Percentiles rank a stretch among this genome's conserved stretches.
Evolutionary conservation across 2,329 filamentous ascomycete genomes (phyloP).

Genomic region (Monilinia fructicola): DNA sequence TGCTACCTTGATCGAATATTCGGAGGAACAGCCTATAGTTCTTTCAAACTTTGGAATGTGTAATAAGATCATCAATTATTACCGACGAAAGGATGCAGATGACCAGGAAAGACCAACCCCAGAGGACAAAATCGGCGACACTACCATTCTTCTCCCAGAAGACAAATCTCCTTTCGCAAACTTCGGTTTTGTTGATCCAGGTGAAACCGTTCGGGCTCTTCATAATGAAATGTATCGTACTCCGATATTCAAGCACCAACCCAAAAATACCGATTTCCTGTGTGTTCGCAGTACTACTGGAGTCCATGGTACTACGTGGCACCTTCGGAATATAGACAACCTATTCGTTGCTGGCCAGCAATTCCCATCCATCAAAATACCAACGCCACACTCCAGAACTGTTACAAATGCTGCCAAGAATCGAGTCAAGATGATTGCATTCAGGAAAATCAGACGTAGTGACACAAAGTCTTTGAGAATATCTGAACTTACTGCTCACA

Average conservation of each 20-base stretch:
- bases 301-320: slow-evolving; percentile 74
- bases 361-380: slow-evolving; percentile 88
- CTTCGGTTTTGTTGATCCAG: slow-evolving; percentile 89
- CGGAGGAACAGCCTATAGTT: slow-evolving; percentile 87
- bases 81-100: slow-evolving; percentile 74
- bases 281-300: slow-evolving; percentile 81
- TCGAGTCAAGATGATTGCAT: slow-evolving; percentile 92
- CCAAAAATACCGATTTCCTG: slow-evolving; percentile 80
- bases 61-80: slow-evolving; percentile 94
- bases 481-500: slow-evolving; percentile 85
- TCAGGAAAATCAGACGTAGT: slow-evolving; percentile 80
- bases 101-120: slow-evolving; percentile 46
- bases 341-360: slow-evolving; percentile 89
- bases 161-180: slow-evolving; percentile 95
- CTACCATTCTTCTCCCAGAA: slow-evolving; percentile 82
- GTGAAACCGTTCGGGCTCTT: slow-evolving; percentile 84
- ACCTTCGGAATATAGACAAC: slow-evolving; percentile 85
- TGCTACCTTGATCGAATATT: slow-evolving; percentile 89
- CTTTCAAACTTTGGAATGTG: slow-evolving; percentile 98
- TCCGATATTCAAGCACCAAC: slow-evolving; percentile 83
- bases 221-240: slow-evolving; percentile 96
- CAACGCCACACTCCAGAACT: slow-evolving; percentile 88
- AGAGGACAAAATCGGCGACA: slow-evolving; percentile 78
- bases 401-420: slow-evolving; percentile 98
- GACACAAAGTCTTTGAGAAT: slow-evolving; percentile 68